These are phyloP conservation scores for Colletotrichum orbiculare DNA, from an alignment of 2,329 filamentous ascomycete species.

Conservation along the genomic window DNA sequence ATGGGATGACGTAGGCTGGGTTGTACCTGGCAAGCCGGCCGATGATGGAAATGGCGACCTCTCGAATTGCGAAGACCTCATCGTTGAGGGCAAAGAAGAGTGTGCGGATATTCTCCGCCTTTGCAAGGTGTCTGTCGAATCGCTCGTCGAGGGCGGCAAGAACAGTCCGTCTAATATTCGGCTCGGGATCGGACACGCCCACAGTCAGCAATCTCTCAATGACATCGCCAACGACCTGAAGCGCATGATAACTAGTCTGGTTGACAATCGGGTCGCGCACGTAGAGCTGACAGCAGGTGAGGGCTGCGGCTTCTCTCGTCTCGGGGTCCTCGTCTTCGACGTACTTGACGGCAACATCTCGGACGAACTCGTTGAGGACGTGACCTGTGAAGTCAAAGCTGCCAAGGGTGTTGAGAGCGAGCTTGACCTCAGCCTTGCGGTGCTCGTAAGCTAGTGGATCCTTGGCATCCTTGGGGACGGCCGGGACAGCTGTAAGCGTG, in stretches of 20 bases:
- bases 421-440: slow-evolving; percentile 86
- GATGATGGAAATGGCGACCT: slow-evolving; percentile 96
- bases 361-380: slow-evolving; percentile 97
- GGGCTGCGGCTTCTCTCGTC: slow-evolving; percentile 90
- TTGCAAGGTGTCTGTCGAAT: slow-evolving; percentile 96
- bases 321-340: slow-evolving; percentile 96
- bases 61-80: slow-evolving; percentile 89
- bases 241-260: slow-evolving; percentile 95
- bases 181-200: slow-evolving; percentile 90
- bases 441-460: slow-evolving; percentile 85
- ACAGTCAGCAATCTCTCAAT: slow-evolving; percentile 97
- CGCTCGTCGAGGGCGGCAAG: slow-evolving; percentile 89
- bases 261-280: slow-evolving; percentile 97
- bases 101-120: slow-evolving; percentile 96
- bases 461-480: slow-evolving; percentile 88
- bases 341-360: slow-evolving; percentile 97
- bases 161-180: slow-evolving; percentile 89
- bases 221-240: slow-evolving; percentile 97
- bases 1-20: slow-evolving; percentile 97
- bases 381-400: slow-evolving; percentile 96
- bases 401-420: slow-evolving; percentile 94
- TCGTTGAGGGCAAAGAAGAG: slow-evolving; percentile 96
- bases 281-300: slow-evolving; percentile 98
- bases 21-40: slow-evolving; percentile 91
- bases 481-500: slow-evolving; percentile 81